phyloP scores from a whole-genome alignment of 179 eudicot species.

The Actinidia polygama region DNA sequence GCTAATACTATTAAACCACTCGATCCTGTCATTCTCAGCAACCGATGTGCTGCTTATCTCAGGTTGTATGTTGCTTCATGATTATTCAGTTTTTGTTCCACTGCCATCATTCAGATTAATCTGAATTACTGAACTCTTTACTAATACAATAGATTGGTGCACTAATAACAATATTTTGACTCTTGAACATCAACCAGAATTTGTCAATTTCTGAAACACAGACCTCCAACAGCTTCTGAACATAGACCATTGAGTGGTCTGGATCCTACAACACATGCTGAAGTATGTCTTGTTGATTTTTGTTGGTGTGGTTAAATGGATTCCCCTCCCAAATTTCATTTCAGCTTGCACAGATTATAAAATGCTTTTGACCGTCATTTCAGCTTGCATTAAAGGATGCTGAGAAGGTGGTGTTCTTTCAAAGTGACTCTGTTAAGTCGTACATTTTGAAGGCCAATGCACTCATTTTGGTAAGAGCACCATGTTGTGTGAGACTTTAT shows the following conservation, averaged over 20 bases:
- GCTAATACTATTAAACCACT: slow-evolving; percentile 75
- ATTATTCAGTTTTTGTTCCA: slow-evolving; percentile 10
- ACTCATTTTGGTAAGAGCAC: slow-evolving; percentile 55
- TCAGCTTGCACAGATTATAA: not conserved
- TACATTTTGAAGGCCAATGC: slow-evolving; percentile 82
- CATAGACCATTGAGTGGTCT: slow-evolving; percentile 80
- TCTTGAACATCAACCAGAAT: slow-evolving; percentile 45
- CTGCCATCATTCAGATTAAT: not conserved
- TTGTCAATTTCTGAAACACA: slow-evolving; percentile 68
- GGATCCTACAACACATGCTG: slow-evolving; percentile 97
- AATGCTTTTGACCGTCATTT: slow-evolving; percentile 15
- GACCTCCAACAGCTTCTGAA: slow-evolving; percentile 88
- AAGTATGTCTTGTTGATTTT: slow-evolving; percentile 48
- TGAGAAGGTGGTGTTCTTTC: slow-evolving; percentile 70
- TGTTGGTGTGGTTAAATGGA: not conserved
- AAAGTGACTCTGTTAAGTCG: slow-evolving; percentile 53
- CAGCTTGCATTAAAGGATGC: slow-evolving; percentile 98
- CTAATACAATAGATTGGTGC: not conserved
- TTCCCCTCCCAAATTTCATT: not conserved
- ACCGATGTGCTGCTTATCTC: slow-evolving; percentile 90
- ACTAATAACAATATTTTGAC: not conserved
- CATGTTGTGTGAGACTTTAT: not conserved
- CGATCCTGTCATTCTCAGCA: slow-evolving; percentile 83
- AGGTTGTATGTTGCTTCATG: slow-evolving; percentile 45
- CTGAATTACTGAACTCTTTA: not conserved